phyloP scores from a whole-genome alignment of 306 rosid genomes.

The Lathyrus sativus region DNA sequence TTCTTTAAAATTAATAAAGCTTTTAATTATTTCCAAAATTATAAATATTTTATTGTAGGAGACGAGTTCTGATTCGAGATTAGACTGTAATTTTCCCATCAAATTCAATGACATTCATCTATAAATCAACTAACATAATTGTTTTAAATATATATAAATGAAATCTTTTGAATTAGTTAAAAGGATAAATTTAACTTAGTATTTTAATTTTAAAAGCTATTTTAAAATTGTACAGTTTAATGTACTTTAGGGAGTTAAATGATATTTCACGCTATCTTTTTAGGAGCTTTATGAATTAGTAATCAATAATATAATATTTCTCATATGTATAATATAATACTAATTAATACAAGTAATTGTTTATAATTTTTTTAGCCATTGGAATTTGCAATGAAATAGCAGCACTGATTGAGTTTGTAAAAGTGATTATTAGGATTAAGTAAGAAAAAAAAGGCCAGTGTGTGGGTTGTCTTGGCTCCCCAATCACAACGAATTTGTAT shows the following conservation, averaged over 20 bases:
- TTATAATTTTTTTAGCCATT: no score
- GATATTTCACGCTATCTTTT: not conserved
- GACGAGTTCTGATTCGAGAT: no score
- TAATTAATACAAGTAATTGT: no score
- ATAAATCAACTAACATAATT: not conserved
- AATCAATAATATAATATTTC: not conserved
- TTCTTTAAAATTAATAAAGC: not conserved
- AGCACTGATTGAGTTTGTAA: not conserved
- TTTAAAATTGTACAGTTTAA: no score
- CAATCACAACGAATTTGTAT: conserved; percentile 4
- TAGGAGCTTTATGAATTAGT: not conserved
- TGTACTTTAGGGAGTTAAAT: not conserved
- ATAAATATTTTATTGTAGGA: not conserved
- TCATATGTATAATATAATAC: no score
- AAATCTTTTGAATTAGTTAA: not conserved
- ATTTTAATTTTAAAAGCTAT: no score
- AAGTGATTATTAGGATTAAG: not conserved
- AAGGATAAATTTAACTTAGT: not conserved
- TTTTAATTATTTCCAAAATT: not conserved
- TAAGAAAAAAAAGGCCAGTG: not conserved
- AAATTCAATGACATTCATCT: no score
- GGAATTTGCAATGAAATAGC: not conserved
- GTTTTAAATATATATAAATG: not conserved
- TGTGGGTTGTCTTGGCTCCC: not conserved
- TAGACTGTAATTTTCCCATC: no score